Percentiles rank a stretch among this genome's conserved stretches.
phyloP scores from a whole-genome alignment of 164 flowering plant species.

The Magnolia officinalis region DNA sequence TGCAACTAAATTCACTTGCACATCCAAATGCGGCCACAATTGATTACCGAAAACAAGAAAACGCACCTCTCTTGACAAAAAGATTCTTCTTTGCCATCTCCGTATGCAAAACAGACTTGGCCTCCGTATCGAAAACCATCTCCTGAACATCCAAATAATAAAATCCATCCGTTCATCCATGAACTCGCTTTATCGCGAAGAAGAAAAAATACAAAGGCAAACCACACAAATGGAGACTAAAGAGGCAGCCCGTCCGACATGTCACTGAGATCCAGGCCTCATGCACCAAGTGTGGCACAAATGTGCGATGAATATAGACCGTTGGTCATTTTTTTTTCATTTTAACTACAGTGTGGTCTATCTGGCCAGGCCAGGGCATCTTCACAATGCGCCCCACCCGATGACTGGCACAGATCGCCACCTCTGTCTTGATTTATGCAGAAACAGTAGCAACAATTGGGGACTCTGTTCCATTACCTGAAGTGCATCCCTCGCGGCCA shows the following conservation, averaged over 20 bases:
- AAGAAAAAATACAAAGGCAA: not conserved
- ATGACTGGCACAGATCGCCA: not conserved
- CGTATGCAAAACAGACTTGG: slow-evolving; percentile 75
- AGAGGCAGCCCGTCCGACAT: not conserved
- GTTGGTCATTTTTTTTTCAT: too few species aligned
- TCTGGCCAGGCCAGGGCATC: too few species aligned
- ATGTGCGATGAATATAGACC: too few species aligned
- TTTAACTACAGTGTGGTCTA: too few species aligned
- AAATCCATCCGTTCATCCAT: not conserved
- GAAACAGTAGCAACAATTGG: not conserved
- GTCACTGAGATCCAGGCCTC: not conserved
- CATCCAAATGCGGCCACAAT: not conserved
- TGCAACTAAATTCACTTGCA: not conserved
- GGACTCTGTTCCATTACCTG: slow-evolving; percentile 43
- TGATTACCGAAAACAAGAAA: not conserved
- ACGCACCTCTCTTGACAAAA: slow-evolving; percentile 84
- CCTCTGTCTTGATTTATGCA: not conserved
- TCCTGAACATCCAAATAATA: slow-evolving; percentile 34
- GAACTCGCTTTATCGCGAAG: not conserved
- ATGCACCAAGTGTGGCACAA: too few species aligned
- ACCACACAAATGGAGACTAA: too few species aligned
- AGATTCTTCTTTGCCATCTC: slow-evolving; percentile 99
- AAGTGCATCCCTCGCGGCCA: slow-evolving; percentile 84
- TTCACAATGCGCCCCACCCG: too few species aligned
- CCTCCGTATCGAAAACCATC: slow-evolving; percentile 89